These are phyloP conservation scores for Wickerhamomyces xylosicus DNA, from an alignment of 805 yeast species.

Conservation along the genomic window DNA sequence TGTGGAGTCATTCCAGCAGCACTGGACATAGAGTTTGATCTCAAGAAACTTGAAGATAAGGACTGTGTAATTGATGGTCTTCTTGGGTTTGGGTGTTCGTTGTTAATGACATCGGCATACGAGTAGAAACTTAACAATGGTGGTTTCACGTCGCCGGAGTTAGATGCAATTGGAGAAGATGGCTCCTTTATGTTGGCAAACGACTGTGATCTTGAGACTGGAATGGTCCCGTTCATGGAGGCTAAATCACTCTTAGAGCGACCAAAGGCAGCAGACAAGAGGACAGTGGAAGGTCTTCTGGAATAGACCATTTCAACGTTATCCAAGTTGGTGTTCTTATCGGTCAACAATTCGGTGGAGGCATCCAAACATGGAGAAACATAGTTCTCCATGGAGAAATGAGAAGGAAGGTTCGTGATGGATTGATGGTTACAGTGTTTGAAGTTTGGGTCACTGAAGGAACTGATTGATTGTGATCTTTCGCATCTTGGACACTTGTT, in stretches of 20 bases:
- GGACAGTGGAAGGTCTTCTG: slow-evolving; percentile 45
- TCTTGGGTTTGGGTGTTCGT: slow-evolving; percentile 49
- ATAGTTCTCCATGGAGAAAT: slow-evolving; percentile 45
- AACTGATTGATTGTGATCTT: slow-evolving; percentile 11
- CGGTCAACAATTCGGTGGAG: slow-evolving; percentile 52
- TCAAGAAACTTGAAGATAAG: slow-evolving; percentile 23
- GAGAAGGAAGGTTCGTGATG: slow-evolving; percentile 24
- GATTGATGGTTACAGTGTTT: slow-evolving; percentile 18
- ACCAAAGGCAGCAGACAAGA: slow-evolving; percentile 30
- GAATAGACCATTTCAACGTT: slow-evolving; percentile 63
- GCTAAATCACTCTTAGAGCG: slow-evolving; percentile 14
- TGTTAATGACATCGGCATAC: slow-evolving; percentile 69
- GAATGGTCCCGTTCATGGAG: slow-evolving; percentile 11
- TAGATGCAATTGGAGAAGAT: slow-evolving; percentile 5
- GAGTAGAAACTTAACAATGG: slow-evolving; percentile 44
- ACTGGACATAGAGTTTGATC: slow-evolving; percentile 9
- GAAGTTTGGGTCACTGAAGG: slow-evolving; percentile 5
- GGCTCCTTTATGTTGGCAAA: slow-evolving; percentile 15
- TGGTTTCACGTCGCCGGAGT: slow-evolving; percentile 8
- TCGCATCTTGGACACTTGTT: slow-evolving; percentile 19
- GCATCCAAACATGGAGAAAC: slow-evolving; percentile 83
- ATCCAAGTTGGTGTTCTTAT: slow-evolving; percentile 47
- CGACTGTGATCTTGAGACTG: slow-evolving; percentile 14
- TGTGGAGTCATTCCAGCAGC: slow-evolving; percentile 16
- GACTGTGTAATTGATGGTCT: slow-evolving; percentile 47